Evolutionary conservation across 2,329 filamentous ascomycete species (phyloP), one percentile per base, ranked within the genome.

Genomic region (Colletotrichum limetticola): DNA sequence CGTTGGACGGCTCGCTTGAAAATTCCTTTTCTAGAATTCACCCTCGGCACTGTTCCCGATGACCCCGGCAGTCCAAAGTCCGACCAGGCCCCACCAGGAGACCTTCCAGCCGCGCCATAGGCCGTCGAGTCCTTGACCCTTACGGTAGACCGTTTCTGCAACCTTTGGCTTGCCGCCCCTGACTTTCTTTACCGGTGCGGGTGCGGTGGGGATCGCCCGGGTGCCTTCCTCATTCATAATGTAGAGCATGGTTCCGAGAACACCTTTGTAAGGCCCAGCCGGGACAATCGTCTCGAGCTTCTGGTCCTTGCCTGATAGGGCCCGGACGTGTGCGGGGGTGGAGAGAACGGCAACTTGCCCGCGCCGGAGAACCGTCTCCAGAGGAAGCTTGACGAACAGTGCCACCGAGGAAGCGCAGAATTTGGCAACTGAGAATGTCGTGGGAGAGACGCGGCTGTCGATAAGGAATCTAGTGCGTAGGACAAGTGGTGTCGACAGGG

Each of bases 321-420:
- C 89, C 12, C 82, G 80, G 2, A 88, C 76, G 68, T 90, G 89
- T 12, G 83, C 78, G 1, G 88, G 87, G 16, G 87, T 87, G 19
- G 88, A 87, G 58, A 94, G 87, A 1, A 95, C 91, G 1, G 92
- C 87, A 72, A 97, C 92, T 82, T 99, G 97, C 5, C 94, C 96
- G 72, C 97, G 91, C 60, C 97, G 92, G 8, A 98, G 88, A 19
- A 98, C 93, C 0, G 96, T 98, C 83, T 99, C 97, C 5, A 98
- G 86, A 0, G 97, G 97, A 14, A 98, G 90, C 79, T 96, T 95
- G 76, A 98, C 83, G 78, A 97, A 93, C 37, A 98, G 89, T 61
- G 97, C 95, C 2, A 91, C 87, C 0, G 92, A 91, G 2, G 94
- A 95, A 16, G 94, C 91, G 76, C 94, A 87, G 83, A 98, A 98